Percentiles rank a stretch among this genome's conserved stretches.
Evolutionary conservation across 1,139 yeast species (phyloP).

Genomic region (Kodamaea alishanica): DNA sequence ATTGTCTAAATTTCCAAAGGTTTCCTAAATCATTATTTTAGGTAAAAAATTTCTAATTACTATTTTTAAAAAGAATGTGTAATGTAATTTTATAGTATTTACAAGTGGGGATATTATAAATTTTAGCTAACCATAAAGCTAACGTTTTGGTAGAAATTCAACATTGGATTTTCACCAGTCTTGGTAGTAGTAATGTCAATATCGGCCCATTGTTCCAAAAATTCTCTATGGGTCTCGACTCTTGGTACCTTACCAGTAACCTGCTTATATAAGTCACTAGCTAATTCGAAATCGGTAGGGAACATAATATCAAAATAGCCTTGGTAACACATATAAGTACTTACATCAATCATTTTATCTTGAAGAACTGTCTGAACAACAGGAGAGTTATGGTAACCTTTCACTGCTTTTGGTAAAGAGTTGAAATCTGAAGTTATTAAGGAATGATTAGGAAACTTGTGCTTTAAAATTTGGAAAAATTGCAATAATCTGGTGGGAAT

Average conservation of each 20-base stretch:
- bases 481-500: conserved; percentile 74
- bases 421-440: conserved; percentile 73
- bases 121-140: conserved; percentile 57
- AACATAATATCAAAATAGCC: conserved; percentile 87
- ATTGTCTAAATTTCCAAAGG: too few relatives aligned
- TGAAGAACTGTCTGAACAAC: conserved; percentile 79
- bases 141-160: conserved; percentile 74
- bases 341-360: conserved; percentile 63
- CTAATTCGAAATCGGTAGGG: conserved; percentile 71
- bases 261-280: conserved; percentile 59
- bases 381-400: conserved; percentile 68
- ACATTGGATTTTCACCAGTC: conserved; percentile 85
- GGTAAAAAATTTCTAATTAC: too few relatives aligned
- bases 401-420: conserved; percentile 54
- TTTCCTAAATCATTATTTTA: too few relatives aligned
- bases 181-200: conserved; percentile 63
- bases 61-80: too few relatives aligned
- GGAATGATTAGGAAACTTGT: conserved; percentile 72
- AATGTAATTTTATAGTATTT: too few relatives aligned
- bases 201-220: conserved; percentile 71
- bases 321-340: conserved; percentile 76
- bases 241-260: conserved; percentile 61
- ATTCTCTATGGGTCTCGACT: conserved; percentile 59
- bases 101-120: too few relatives aligned
- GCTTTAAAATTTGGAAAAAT: conserved; percentile 60